phyloP scores from a whole-genome alignment of 495 filamentous ascomycete genomes.

The Amniculicola lignicola region DNA sequence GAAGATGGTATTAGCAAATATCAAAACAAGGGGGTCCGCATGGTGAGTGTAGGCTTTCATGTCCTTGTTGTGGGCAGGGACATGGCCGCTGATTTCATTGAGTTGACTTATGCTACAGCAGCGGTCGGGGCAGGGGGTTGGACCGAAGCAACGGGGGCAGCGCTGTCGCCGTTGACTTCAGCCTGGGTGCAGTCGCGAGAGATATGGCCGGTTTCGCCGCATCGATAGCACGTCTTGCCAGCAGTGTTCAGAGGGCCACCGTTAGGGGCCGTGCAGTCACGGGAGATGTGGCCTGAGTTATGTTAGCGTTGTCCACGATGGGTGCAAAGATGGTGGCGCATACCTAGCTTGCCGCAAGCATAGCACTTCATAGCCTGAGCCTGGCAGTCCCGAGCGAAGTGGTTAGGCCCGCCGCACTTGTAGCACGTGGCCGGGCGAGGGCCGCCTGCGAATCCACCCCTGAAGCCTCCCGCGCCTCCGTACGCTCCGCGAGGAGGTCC shows the following conservation, averaged over 20 bases:
- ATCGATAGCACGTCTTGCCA: slow-evolving; percentile 98
- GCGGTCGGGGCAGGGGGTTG: slow-evolving; percentile 30
- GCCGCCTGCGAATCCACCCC: slow-evolving; percentile 65
- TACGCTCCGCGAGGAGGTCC: slow-evolving; percentile 58
- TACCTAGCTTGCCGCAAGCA: slow-evolving; percentile 89
- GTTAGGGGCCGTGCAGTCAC: slow-evolving; percentile 96
- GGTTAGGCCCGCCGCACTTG: slow-evolving; percentile 98
- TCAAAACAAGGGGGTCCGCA: background rate
- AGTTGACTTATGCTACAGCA: slow-evolving; percentile 52
- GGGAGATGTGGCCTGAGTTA: slow-evolving; percentile 72
- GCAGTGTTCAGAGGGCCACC: slow-evolving; percentile 92
- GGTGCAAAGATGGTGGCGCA: background rate
- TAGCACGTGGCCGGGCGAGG: slow-evolving; percentile 92
- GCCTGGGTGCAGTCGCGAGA: slow-evolving; percentile 84
- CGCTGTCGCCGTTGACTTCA: slow-evolving; percentile 47
- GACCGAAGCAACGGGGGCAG: slow-evolving; percentile 34
- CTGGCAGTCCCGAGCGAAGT: slow-evolving; percentile 98
- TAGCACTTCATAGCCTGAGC: slow-evolving; percentile 99
- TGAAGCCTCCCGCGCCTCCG: slow-evolving; percentile 66
- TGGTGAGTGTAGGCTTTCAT: background rate
- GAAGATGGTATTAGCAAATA: slow-evolving; percentile 28
- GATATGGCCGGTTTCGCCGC: slow-evolving; percentile 92
- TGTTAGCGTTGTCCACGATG: background rate
- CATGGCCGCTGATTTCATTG: background rate
- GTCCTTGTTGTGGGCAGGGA: background rate